phyloP scores from a whole-genome alignment of 805 yeast genomes.

The Schizosaccharomyces japonicus region DNA sequence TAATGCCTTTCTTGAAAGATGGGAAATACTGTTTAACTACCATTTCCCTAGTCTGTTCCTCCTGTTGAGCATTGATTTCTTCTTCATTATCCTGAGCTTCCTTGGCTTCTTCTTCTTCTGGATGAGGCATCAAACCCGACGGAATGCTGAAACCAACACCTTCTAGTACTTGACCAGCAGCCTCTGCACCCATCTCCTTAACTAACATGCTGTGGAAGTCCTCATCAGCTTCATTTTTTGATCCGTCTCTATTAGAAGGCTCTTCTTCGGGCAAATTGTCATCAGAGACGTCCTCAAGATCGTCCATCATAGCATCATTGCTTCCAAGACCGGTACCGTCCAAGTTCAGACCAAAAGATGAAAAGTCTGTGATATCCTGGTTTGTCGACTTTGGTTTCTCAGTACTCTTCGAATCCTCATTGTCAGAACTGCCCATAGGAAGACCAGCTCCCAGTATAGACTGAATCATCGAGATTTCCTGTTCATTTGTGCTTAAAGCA shows the following conservation, averaged over 20 bases:
- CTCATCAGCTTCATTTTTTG: not conserved
- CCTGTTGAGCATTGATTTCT: constrained; percentile 7
- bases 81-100: constrained; percentile 11
- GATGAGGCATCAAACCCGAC: constrained; percentile 4
- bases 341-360: too few relatives aligned
- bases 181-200: constrained; percentile 12
- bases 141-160: constrained; percentile 11
- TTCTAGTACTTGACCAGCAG: constrained; percentile 15
- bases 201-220: constrained; percentile 17
- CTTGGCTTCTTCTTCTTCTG: not conserved
- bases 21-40: constrained; percentile 29
- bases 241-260: not conserved
- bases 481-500: too few relatives aligned
- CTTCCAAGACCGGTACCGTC: constrained; percentile 2
- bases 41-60: constrained; percentile 11
- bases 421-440: too few relatives aligned
- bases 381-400: too few relatives aligned
- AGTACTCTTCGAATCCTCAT: too few relatives aligned
- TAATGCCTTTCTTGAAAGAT: constrained; percentile 28
- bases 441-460: too few relatives aligned
- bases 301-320: constrained; percentile 2
- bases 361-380: too few relatives aligned
- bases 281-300: constrained; percentile 5
- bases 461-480: too few relatives aligned
- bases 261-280: constrained; percentile 3